phyloP scores from a whole-genome alignment of 345 rosid genomes.

The Xanthoceras sorbifolium region DNA sequence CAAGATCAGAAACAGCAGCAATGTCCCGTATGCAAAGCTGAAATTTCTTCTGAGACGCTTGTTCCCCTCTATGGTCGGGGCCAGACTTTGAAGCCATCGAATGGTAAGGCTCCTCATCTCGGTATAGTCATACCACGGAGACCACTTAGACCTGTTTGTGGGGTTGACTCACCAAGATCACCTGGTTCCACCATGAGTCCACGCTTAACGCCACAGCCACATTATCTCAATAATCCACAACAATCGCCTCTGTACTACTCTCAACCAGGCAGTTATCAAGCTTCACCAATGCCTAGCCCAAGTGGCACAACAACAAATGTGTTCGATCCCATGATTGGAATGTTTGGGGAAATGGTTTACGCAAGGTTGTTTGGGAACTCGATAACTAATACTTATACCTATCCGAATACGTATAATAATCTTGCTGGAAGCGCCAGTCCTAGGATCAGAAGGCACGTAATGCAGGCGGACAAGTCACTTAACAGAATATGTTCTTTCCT shows the following conservation, averaged over 20 bases:
- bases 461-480: slow-evolving; percentile 73
- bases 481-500: slow-evolving; percentile 76
- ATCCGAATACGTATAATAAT: slow-evolving; percentile 58
- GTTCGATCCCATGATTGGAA: slow-evolving; percentile 51
- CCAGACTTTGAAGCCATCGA: slow-evolving; percentile 35
- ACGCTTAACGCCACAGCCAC: slow-evolving; percentile 28
- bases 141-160: slow-evolving; percentile 46
- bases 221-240: slow-evolving; percentile 26
- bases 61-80: slow-evolving; percentile 85
- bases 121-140: slow-evolving; percentile 49
- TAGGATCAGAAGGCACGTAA: slow-evolving; percentile 67
- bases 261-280: slow-evolving; percentile 34
- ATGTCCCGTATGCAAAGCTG: slow-evolving; percentile 95
- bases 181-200: slow-evolving; percentile 11
- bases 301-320: slow-evolving; percentile 39
- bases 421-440: slow-evolving; percentile 51
- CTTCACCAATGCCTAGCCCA: slow-evolving; percentile 39
- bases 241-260: slow-evolving; percentile 35
- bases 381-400: slow-evolving; percentile 42
- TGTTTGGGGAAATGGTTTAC: slow-evolving; percentile 70
- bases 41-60: slow-evolving; percentile 60
- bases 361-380: slow-evolving; percentile 61
- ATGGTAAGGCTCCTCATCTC: slow-evolving; percentile 33
- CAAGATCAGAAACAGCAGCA: slow-evolving; percentile 45
- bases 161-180: slow-evolving; percentile 33